Percentiles rank a stretch among this genome's conserved stretches.
phyloP scores from a whole-genome alignment of 805 yeast genomes.

The Clavispora vitiphila region DNA sequence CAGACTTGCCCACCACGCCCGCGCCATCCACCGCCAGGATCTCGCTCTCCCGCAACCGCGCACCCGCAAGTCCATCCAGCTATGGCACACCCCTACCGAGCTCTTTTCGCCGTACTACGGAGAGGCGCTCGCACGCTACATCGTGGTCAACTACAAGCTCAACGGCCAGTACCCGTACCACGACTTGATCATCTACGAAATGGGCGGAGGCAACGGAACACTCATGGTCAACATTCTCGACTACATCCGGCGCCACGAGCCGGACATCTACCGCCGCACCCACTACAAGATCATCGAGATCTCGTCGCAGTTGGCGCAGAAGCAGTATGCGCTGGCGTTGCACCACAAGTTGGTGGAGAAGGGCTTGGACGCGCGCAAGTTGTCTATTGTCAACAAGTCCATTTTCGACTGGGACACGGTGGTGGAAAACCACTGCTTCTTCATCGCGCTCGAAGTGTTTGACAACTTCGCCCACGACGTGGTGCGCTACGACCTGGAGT shows the following conservation, averaged over 20 bases:
- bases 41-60: conserved; percentile 10
- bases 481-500: conserved; percentile 63
- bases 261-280: conserved; percentile 67
- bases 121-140: conserved; percentile 76
- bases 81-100: conserved; percentile 91
- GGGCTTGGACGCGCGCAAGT: conserved; percentile 50
- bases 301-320: conserved; percentile 54
- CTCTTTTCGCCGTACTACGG: conserved; percentile 81
- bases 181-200: conserved; percentile 74
- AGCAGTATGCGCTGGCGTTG: conserved; percentile 43
- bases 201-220: conserved; percentile 91
- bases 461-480: conserved; percentile 83
- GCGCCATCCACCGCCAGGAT: conserved; percentile 19
- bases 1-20: conserved; percentile 24
- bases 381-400: conserved; percentile 66
- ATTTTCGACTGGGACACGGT: conserved; percentile 66
- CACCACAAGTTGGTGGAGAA: conserved; percentile 26
- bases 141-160: conserved; percentile 65
- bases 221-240: conserved; percentile 71
- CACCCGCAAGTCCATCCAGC: conserved; percentile 46
- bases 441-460: conserved; percentile 76
- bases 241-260: conserved; percentile 55
- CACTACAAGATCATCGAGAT: conserved; percentile 72
- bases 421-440: conserved; percentile 64
- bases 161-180: conserved; percentile 60